These are phyloP conservation scores for Fusarium paranaense DNA, from an alignment of 2,329 filamentous ascomycete genomes.

Conservation along the genomic window DNA sequence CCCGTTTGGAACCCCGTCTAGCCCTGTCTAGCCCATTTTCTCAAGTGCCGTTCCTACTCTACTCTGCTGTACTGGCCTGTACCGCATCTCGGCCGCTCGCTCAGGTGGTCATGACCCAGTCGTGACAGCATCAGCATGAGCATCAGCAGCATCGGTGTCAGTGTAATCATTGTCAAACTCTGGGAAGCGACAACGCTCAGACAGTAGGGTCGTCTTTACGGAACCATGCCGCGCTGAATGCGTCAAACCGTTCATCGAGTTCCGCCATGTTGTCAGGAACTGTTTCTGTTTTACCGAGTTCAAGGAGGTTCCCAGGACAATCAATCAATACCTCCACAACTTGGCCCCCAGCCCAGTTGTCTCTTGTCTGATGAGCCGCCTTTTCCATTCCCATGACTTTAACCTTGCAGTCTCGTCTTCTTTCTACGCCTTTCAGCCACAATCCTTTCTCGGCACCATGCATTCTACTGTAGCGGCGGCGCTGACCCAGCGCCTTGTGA, in stretches of 20 bases:
- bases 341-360: neutral
- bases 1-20: constrained; percentile 5
- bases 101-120: constrained; percentile 17
- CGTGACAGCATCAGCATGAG: constrained; percentile 11
- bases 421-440: constrained; percentile 2
- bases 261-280: neutral
- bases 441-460: constrained; percentile 23
- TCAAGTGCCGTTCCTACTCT: constrained; percentile 20
- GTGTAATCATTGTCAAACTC: neutral
- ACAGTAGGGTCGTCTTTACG: neutral
- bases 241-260: constrained; percentile 19
- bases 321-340: neutral
- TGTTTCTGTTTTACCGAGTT: neutral
- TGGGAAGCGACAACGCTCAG: neutral
- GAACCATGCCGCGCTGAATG: constrained; percentile 25
- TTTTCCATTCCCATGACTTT: neutral
- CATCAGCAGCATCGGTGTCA: neutral
- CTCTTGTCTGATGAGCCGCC: neutral
- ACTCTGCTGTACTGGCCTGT: neutral
- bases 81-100: neutral
- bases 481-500: constrained; percentile 5
- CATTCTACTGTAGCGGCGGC: constrained; percentile 6
- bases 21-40: neutral
- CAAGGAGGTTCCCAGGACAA: neutral
- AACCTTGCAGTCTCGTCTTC: neutral